Conservation (phyloP, 1,139 yeast genomes). For the Candida neerlandica region DNA sequence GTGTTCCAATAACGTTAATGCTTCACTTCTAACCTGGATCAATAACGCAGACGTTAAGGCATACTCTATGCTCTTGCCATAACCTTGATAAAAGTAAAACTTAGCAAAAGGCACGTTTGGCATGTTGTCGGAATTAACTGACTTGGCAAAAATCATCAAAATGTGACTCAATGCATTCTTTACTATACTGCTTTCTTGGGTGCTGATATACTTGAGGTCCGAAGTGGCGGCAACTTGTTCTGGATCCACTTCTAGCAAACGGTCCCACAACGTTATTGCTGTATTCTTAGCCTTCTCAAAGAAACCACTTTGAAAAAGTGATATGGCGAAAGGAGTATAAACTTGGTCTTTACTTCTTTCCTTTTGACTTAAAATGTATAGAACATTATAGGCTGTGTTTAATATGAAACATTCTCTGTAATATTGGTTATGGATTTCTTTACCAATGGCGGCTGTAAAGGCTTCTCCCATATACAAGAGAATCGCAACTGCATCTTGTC, state of each 20-base stretch:
- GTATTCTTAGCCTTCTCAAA: conserved; percentile 28
- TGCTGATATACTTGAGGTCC: conserved; percentile 40
- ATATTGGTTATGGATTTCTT: conserved; percentile 23
- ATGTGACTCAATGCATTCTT: conserved; percentile 44
- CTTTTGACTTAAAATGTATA: conserved; percentile 28
- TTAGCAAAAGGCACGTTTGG: conserved; percentile 27
- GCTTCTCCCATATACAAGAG: conserved; percentile 37
- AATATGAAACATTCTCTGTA: conserved; percentile 30
- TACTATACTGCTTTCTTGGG: conserved; percentile 37
- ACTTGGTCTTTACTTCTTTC: conserved; percentile 36
- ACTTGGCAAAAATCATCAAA: conserved; percentile 42
- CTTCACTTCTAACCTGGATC: conserved; percentile 42
- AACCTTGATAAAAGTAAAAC: conserved; percentile 29
- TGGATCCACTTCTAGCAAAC: conserved; percentile 22
- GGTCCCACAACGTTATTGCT: conserved; percentile 26
- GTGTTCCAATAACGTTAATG: conserved; percentile 36
- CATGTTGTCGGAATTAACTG: conserved; percentile 30
- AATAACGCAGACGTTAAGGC: conserved; percentile 33
- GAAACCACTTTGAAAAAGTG: conserved; percentile 52
- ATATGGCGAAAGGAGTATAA: conserved; percentile 48
- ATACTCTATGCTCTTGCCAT: conserved; percentile 22
- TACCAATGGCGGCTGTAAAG: conserved; percentile 29
- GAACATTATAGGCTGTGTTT: conserved; percentile 31
- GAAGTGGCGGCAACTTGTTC: conserved; percentile 27
- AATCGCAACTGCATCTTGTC: conserved; percentile 45